These are phyloP conservation scores for Agrostemma githago DNA, from an alignment of 148 eudicot genomes.

Conservation along the genomic window DNA sequence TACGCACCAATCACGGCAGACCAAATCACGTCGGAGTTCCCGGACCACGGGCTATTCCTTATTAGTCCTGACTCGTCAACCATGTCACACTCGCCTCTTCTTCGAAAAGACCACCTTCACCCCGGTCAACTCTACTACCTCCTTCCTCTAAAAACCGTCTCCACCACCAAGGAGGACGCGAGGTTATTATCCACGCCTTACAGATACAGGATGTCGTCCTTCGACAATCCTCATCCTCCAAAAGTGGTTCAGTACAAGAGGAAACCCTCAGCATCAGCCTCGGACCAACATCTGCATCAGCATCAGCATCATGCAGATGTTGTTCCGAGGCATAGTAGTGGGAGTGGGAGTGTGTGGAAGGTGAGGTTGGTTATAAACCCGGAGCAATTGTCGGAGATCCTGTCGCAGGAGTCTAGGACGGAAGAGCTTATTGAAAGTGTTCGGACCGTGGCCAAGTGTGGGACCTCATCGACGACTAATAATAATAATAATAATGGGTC, in stretches of 20 bases:
- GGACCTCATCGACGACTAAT: not conserved
- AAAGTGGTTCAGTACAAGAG: not conserved
- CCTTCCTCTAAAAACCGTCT: conserved; percentile 25
- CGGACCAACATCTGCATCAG: conserved; percentile 5
- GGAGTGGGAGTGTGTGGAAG: conserved; percentile 53
- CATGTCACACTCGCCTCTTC: conserved; percentile 26
- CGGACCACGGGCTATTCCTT: conserved; percentile 40
- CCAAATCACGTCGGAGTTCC: conserved; percentile 47
- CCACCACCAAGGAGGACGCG: not conserved
- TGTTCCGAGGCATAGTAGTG: conserved; percentile 18
- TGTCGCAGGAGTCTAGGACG: conserved; percentile 41
- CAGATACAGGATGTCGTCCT: conserved; percentile 42
- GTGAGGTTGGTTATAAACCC: conserved; percentile 56
- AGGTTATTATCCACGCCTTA: conserved; percentile 24
- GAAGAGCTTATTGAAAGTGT: conserved; percentile 50
- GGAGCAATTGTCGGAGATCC: conserved; percentile 45
- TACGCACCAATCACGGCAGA: conserved; percentile 49
- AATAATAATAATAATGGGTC: conserved; percentile 6
- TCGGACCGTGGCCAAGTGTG: conserved; percentile 53
- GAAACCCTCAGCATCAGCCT: not conserved
- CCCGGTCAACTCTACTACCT: conserved; percentile 43
- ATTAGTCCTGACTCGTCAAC: conserved; percentile 20
- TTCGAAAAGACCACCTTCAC: conserved; percentile 31
- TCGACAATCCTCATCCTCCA: conserved; percentile 14
- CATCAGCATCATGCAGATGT: conserved; percentile 24